phyloP scores from a whole-genome alignment of 1,284 basidiomycete genomes.

The Cutaneotrichosporon sp. region DNA sequence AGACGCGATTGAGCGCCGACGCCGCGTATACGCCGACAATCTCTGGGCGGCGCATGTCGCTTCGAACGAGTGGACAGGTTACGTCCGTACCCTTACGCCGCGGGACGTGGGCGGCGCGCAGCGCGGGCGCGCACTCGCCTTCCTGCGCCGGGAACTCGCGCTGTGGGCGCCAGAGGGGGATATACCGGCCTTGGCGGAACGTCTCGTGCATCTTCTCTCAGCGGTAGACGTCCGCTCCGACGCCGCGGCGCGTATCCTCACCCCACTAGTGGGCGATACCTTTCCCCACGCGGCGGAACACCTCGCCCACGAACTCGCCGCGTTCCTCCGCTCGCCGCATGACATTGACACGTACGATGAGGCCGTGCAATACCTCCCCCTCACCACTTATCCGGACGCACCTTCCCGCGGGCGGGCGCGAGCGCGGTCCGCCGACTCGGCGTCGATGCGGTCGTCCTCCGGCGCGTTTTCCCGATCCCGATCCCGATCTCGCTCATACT shows the following conservation, averaged over 20 bases:
- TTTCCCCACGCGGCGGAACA: conserved; percentile 71
- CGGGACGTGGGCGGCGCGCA: conserved; percentile 49
- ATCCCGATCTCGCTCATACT: background rate
- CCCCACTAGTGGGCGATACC: conserved; percentile 64
- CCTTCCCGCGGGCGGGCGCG: background rate
- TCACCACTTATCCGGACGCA: background rate
- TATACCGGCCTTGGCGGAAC: conserved; percentile 62
- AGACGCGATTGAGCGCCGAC: conserved; percentile 55
- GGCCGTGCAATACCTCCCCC: conserved; percentile 56
- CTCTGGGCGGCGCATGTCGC: conserved; percentile 85
- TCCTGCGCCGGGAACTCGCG: conserved; percentile 73
- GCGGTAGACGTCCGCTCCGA: conserved; percentile 81
- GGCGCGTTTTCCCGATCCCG: background rate
- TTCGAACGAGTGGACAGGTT: conserved; percentile 73
- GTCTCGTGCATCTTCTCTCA: conserved; percentile 77
- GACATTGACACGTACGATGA: conserved; percentile 73
- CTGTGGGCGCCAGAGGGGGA: conserved; percentile 73
- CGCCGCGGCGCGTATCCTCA: conserved; percentile 68
- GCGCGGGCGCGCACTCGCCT: conserved; percentile 59
- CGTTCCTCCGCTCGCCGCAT: conserved; percentile 76
- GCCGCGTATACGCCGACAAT: conserved; percentile 65
- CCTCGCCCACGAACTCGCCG: conserved; percentile 83
- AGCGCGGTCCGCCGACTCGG: background rate
- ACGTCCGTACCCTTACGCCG: conserved; percentile 72
- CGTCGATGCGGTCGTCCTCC: conserved; percentile 3